phyloP scores from a whole-genome alignment of 1,284 basidiomycete genomes.

The Malassezia pachydermatis region DNA sequence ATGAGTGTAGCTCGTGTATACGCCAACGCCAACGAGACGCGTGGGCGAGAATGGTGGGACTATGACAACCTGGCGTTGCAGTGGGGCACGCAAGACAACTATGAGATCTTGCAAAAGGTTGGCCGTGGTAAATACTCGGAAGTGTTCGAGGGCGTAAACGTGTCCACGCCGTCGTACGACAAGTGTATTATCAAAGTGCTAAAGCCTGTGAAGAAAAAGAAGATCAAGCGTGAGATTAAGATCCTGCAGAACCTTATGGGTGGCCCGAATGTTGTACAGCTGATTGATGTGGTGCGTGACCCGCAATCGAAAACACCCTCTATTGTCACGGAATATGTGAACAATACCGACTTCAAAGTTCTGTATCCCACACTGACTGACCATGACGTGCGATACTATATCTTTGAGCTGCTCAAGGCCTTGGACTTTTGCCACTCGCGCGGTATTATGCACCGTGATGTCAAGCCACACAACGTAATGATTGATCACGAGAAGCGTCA shows the following conservation, averaged over 20 bases:
- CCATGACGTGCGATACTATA: constrained; percentile 90
- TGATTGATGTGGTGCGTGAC: constrained; percentile 91
- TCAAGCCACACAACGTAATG: constrained; percentile 99
- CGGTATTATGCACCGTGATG: constrained; percentile 97
- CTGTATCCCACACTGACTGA: constrained; percentile 91
- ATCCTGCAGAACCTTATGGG: constrained; percentile 93
- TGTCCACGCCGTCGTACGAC: constrained; percentile 56
- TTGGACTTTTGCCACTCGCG: constrained; percentile 96
- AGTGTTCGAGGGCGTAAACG: constrained; percentile 92
- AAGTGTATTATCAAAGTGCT: constrained; percentile 98
- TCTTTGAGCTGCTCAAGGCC: constrained; percentile 92
- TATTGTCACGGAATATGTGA: constrained; percentile 93
- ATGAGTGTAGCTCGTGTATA: constrained; percentile 53
- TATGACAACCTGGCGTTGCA: constrained; percentile 47
- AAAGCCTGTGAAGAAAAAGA: constrained; percentile 99
- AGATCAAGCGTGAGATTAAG: constrained; percentile 99
- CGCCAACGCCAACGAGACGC: constrained; percentile 55
- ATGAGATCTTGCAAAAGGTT: constrained; percentile 94
- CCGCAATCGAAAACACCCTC: constrained; percentile 86
- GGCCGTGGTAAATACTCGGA: constrained; percentile 69
- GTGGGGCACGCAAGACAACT: constrained; percentile 70
- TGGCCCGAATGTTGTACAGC: constrained; percentile 73
- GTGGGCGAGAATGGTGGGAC: constrained; percentile 56
- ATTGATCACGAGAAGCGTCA: constrained; percentile 95
- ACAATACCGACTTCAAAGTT: constrained; percentile 96